Conservation (phyloP, 2,329 filamentous ascomycete species). For the Aspergillus tanneri region DNA sequence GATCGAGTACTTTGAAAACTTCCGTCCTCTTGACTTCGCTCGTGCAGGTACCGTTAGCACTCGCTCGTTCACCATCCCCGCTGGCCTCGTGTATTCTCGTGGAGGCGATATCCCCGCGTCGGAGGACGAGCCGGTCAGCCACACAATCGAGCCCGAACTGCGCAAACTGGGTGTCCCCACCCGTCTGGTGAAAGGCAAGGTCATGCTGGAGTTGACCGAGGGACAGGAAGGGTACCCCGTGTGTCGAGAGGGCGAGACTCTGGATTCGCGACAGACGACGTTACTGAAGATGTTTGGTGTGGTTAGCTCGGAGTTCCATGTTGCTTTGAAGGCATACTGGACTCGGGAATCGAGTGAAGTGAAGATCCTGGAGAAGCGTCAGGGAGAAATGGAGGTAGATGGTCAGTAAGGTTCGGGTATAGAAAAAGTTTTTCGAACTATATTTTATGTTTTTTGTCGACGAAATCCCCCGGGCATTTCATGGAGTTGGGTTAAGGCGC, state of each 20-base stretch:
- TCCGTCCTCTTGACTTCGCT: conserved; percentile 81
- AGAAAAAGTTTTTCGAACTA: conserved; percentile 12
- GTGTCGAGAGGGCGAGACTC: conserved; percentile 77
- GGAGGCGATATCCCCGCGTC: conserved; percentile 77
- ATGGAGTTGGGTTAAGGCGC: conserved; percentile 40
- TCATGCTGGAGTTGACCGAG: conserved; percentile 63
- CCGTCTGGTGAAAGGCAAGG: conserved; percentile 81
- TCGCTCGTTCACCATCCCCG: conserved; percentile 75
- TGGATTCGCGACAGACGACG: conserved; percentile 90
- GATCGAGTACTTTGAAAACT: conserved; percentile 68
- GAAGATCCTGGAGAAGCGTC: conserved; percentile 38
- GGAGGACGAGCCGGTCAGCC: conserved; percentile 81
- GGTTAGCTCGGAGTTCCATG: conserved; percentile 84
- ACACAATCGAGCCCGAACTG: conserved; percentile 87
- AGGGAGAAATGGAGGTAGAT: conserved; percentile 46
- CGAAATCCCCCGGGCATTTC: conserved; percentile 37
- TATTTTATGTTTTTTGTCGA: conserved; percentile 17
- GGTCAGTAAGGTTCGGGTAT: conserved; percentile 17
- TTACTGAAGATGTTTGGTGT: conserved; percentile 92
- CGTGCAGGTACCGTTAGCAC: conserved; percentile 76
- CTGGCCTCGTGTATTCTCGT: conserved; percentile 74
- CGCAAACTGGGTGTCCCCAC: conserved; percentile 88
- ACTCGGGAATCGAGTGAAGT: conserved; percentile 41
- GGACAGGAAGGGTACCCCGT: conserved; percentile 64
- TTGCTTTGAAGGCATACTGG: conserved; percentile 70